phyloP scores from a whole-genome alignment of 345 rosid genomes.

The Pugionium dolabratum region DNA sequence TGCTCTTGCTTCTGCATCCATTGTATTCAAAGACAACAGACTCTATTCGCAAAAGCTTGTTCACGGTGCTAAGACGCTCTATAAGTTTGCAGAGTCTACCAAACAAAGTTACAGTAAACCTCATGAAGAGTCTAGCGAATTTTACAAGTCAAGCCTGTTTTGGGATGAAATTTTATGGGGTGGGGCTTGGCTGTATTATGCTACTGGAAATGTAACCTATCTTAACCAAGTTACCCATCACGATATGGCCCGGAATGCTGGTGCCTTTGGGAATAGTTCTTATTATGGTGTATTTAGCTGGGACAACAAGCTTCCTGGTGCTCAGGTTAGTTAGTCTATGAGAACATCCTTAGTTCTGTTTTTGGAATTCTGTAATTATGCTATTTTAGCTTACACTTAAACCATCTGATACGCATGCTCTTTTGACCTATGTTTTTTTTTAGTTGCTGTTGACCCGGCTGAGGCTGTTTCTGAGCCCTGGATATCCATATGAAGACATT shows the following conservation, averaged over 20 bases:
- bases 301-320: constrained; percentile 97
- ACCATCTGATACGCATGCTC: background rate
- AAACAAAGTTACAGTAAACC: constrained; percentile 45
- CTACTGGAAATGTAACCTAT: constrained; percentile 76
- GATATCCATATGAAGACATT: constrained; percentile 90
- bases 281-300: constrained; percentile 88
- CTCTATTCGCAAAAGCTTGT: constrained; percentile 84
- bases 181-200: constrained; percentile 90
- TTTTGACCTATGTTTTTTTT: constrained; percentile 5
- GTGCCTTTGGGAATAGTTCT: constrained; percentile 70
- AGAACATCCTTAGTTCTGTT: constrained; percentile 10
- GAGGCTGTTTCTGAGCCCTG: constrained; percentile 87
- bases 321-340: constrained; percentile 59
- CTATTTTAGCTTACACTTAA: background rate
- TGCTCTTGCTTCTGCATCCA: constrained; percentile 86
- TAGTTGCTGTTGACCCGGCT: constrained; percentile 77
- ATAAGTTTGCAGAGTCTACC: constrained; percentile 45
- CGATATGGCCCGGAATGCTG: constrained; percentile 62
- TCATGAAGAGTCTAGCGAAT: constrained; percentile 53
- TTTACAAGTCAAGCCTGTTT: constrained; percentile 70
- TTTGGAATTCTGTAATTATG: background rate
- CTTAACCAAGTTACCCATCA: constrained; percentile 63
- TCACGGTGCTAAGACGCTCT: constrained; percentile 75
- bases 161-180: constrained; percentile 94
- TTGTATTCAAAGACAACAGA: constrained; percentile 85